Evolutionary conservation across 768 basidiomycete genomes (phyloP), one percentile per base, ranked within the genome.

Genomic region (Rhizopogon roseolus): DNA sequence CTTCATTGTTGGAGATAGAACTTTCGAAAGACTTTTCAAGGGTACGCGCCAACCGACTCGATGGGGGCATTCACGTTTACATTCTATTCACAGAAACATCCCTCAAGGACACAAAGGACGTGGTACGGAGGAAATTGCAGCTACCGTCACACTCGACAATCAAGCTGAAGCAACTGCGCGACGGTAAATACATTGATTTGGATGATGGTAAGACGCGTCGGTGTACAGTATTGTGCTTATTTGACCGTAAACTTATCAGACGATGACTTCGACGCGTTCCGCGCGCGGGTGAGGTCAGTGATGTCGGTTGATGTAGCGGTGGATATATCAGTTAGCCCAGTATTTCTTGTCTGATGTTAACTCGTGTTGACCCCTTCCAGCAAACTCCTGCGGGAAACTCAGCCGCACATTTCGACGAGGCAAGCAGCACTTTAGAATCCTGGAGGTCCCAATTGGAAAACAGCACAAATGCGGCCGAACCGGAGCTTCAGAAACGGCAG

Each of bases 221-320:
- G 22, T 34, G 19, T 48, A 9, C 5, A 4, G 9, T 22, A 16
- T 48, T 4, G 36, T 39, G 39, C 45, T 54, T 39, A 22, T 50
- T 40, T 57, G 9, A 32, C n/a, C 28, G 19, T 36, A 36, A 36
- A 40, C 52, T 39, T 40, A 19, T 57, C 51, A 92, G 90, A 89
- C 41, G 89, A 86, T 38, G 90, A 92, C 66, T 91, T 90, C 57
- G 84, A 85, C 51, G 88, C 88, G 2, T 88, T 91, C 66, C 67
- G 71, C 53, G 70, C 77, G 13, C 67, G 79, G 37, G 73, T 81
- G 19, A 69, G 67, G 4, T 64, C 64, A 14, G 52, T 66, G 19
- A 66, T 71, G 3, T 63, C 73, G 49, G 72, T 79, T 27, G 65
- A 74, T 52, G 71, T 82, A 3, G 34, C 53, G 2, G 53, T 69